These are phyloP conservation scores for Botrytis elliptica DNA, from an alignment of 2,329 filamentous ascomycete species.

Conservation along the genomic window DNA sequence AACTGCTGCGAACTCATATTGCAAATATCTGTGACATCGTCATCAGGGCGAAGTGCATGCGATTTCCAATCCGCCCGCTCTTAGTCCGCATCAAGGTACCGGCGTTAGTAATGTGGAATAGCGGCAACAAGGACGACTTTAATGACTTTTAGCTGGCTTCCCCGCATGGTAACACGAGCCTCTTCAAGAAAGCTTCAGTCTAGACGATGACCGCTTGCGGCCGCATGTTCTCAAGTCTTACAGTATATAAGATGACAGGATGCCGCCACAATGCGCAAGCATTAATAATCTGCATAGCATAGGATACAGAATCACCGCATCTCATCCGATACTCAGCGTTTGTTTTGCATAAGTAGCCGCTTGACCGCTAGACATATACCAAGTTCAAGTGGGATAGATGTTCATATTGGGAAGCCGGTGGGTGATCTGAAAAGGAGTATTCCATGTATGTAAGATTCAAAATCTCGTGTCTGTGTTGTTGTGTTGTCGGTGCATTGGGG, in stretches of 20 bases:
- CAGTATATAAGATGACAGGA: background rate
- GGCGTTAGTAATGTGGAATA: background rate
- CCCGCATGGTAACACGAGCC: background rate
- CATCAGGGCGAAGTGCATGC: background rate
- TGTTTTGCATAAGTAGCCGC: background rate
- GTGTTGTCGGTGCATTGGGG: background rate
- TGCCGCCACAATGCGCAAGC: background rate
- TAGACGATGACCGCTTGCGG: background rate
- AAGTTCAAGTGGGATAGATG: background rate
- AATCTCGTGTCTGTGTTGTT: background rate
- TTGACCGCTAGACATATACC: background rate
- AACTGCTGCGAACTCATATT: background rate
- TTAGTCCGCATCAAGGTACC: too few species aligned
- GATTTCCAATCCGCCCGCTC: too few species aligned
- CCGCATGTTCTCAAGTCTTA: background rate
- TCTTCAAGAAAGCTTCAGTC: background rate
- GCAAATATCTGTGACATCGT: background rate
- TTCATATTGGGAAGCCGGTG: background rate
- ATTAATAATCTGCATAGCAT: background rate
- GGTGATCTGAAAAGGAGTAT: background rate
- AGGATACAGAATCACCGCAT: background rate
- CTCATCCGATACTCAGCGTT: background rate
- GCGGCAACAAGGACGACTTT: background rate
- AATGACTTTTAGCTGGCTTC: background rate
- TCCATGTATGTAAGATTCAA: background rate